Evolutionary conservation across 208 protist genomes (phyloP).

Genomic region (Zelonia costaricensis): DNA sequence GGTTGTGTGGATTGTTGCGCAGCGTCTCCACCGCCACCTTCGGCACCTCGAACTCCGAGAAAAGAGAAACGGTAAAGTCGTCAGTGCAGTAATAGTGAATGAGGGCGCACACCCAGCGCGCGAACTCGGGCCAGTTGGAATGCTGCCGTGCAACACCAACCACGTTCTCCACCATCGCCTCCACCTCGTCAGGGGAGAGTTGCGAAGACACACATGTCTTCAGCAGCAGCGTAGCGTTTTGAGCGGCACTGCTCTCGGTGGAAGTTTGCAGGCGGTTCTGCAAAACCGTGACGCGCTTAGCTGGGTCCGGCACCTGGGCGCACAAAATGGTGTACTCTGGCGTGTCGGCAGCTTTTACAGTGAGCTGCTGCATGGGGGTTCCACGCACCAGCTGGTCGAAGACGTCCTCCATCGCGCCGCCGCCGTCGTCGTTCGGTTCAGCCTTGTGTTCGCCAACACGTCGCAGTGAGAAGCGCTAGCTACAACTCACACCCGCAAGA

Average conservation of each 20-base stretch:
- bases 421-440: too few relatives aligned
- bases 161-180: conserved; percentile 77
- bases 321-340: conserved; percentile 87
- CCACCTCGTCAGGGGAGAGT: conserved; percentile 72
- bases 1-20: conserved; percentile 52
- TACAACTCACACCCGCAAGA: too few relatives aligned
- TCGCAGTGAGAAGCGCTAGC: too few relatives aligned
- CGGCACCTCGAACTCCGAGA: conserved; percentile 83
- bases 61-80: conserved; percentile 84
- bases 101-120: conserved; percentile 81
- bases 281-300: conserved; percentile 62
- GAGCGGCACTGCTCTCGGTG: conserved; percentile 69
- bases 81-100: conserved; percentile 92
- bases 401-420: conserved; percentile 70
- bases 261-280: conserved; percentile 66
- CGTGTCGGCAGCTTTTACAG: conserved; percentile 27
- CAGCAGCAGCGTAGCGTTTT: conserved; percentile 69
- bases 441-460: too few relatives aligned
- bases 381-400: conserved; percentile 68
- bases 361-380: conserved; percentile 58
- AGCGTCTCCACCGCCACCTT: conserved; percentile 68
- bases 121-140: conserved; percentile 69
- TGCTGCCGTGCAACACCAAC: conserved; percentile 56
- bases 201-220: conserved; percentile 64
- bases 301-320: conserved; percentile 55